Evolutionary conservation across 2,329 filamentous ascomycete species (phyloP), one percentile per base, ranked within the genome.

Genomic region (Fusarium nisikadoi): DNA sequence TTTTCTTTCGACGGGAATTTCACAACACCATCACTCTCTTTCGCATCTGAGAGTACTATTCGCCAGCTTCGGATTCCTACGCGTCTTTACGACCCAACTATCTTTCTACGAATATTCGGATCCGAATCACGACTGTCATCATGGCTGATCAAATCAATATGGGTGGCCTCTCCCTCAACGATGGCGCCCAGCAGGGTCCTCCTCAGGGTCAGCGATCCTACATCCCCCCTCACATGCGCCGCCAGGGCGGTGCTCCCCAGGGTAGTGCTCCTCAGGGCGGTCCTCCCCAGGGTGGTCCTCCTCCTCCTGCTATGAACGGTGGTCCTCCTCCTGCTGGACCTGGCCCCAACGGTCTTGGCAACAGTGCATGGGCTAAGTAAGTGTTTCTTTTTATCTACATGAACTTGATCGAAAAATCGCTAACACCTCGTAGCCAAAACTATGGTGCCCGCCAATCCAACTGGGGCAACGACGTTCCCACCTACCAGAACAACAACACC

Each of bases 61-160:
- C 59, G 73, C 59, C 70, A 70, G 68, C 38, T 71, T 68, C 54
- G 62, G 67, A 52, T 66, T 54, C 53, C 52, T 54, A 72, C 71
- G 57, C 63, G 68, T 76, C 70, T 70, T 69, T 58, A 71, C 70
- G 72, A 67, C 68, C 47, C 62, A 57, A 65, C 62, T 63, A 62
- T 70, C 62, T 72, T 64, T 70, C 36, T 59, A 70, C 66, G 59
- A 69, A 47, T 62, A 58, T 71, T 62, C 70, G 67, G 68, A 76
- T 54, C 59, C 64, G 62, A 76, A 73, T 75, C 62, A 57, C 70
- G 61, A 71, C 63, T 60, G 78, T 78, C 85, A 91, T 83, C 80
- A 94, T 94, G 92, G 92, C 92, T 82, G 92, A 94, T 79, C 91
- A 95, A 86, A 88, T 96, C 79, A 94, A 94, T 86, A 94, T 95